Evolutionary conservation across 257 asterid species (phyloP).

Genomic region (Anisodus tanguticus): DNA sequence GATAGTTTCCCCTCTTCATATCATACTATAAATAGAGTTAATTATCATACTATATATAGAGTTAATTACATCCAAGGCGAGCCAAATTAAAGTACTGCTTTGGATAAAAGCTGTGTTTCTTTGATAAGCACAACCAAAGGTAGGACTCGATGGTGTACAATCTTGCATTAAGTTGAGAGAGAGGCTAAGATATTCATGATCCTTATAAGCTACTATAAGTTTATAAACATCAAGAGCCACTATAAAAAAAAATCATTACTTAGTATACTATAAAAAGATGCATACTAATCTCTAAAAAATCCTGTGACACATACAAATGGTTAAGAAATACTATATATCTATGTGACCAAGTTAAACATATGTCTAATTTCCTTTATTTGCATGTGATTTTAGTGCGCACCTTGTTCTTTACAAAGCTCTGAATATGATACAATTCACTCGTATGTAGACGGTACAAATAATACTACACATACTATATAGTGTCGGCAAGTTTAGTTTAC

Average conservation of each 20-base stretch:
- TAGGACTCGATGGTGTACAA: background rate
- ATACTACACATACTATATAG: background rate
- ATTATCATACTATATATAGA: no score
- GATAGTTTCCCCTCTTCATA: no score
- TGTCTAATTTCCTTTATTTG: background rate
- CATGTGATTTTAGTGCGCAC: no score
- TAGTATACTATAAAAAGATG: background rate
- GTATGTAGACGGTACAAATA: background rate
- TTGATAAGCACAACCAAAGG: no score
- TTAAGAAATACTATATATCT: background rate
- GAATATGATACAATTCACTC: background rate
- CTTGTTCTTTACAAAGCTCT: no score
- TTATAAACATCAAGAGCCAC: no score
- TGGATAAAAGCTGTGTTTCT: no score
- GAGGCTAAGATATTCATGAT: background rate
- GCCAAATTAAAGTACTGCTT: no score
- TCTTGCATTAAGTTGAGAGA: background rate
- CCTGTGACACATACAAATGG: background rate
- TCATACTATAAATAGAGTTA: no score
- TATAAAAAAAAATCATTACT: no score
- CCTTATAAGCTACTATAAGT: no score
- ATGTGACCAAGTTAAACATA: background rate
- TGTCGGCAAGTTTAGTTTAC: constrained; percentile 16
- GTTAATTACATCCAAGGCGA: no score
- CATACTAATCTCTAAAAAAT: background rate